Percentiles rank a stretch among this genome's conserved stretches.
These are phyloP conservation scores for Thielaviopsis euricoi DNA, from an alignment of 2,329 filamentous ascomycete species.

Conservation along the genomic window DNA sequence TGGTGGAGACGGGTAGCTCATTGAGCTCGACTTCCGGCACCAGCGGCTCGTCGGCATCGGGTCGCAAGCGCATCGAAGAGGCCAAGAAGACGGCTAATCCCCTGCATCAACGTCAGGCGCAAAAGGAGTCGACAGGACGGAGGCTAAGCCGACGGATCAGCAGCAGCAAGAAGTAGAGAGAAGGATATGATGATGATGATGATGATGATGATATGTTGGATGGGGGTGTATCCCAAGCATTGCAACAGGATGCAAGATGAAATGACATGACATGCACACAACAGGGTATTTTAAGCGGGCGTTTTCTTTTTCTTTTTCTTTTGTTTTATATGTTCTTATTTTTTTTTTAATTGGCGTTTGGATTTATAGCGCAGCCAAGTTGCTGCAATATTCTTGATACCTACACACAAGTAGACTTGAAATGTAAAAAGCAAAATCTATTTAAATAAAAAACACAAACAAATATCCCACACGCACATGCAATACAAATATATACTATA, in stretches of 20 bases:
- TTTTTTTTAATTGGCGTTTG: neutral
- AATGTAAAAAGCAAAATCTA: too few relatives aligned
- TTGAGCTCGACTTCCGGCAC: neutral
- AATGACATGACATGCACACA: too few relatives aligned
- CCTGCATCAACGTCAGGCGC: constrained; percentile 7
- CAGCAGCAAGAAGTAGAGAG: neutral
- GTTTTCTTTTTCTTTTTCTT: neutral
- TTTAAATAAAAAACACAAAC: too few relatives aligned
- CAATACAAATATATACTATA: neutral
- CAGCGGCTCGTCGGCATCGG: neutral
- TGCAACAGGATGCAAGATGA: too few relatives aligned
- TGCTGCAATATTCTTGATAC: too few relatives aligned
- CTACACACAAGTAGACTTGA: too few relatives aligned
- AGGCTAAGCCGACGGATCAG: neutral
- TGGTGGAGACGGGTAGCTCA: constrained; percentile 7
- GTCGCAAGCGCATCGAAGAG: constrained; percentile 9
- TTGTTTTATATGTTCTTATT: neutral
- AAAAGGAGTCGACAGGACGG: neutral
- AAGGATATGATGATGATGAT: too few relatives aligned
- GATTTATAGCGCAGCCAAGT: neutral
- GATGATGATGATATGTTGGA: too few relatives aligned
- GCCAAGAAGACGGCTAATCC: constrained; percentile 11
- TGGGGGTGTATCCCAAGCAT: too few relatives aligned
- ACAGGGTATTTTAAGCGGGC: neutral
- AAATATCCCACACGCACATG: too few relatives aligned